Conservation (phyloP, 805 yeast species). For the Priceomyces melissophilus region DNA sequence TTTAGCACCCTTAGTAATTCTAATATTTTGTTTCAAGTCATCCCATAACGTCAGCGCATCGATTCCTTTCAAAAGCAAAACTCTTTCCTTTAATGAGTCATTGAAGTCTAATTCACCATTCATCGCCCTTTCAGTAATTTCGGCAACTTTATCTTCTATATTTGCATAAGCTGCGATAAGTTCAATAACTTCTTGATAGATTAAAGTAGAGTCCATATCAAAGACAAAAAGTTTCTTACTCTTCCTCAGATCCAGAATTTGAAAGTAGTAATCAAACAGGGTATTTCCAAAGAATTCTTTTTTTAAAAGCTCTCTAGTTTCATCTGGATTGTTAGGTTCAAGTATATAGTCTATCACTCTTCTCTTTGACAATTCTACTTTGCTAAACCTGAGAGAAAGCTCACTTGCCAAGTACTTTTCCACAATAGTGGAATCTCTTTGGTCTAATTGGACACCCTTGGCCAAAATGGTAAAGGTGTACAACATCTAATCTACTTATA, state of each 20-base stretch:
- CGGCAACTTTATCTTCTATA: constrained; percentile 83
- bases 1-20: constrained; percentile 80
- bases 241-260: constrained; percentile 19
- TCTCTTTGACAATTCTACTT: constrained; percentile 12
- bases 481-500: too few species aligned
- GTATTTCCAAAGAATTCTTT: not conserved
- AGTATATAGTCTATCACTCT: constrained; percentile 21
- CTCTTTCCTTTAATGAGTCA: constrained; percentile 74
- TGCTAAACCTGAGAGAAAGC: constrained; percentile 2
- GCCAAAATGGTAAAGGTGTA: too few species aligned
- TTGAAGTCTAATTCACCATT: constrained; percentile 92
- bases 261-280: constrained; percentile 32
- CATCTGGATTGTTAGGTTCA: constrained; percentile 9
- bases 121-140: constrained; percentile 92
- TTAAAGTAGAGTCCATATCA: constrained; percentile 97
- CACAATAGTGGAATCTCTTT: not conserved
- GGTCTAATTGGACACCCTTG: not conserved
- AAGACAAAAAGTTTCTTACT: constrained; percentile 68
- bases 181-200: constrained; percentile 95
- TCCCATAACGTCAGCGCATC: constrained; percentile 72
- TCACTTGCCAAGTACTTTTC: constrained; percentile 4
- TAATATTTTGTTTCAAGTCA: constrained; percentile 64
- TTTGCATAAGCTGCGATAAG: constrained; percentile 91
- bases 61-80: constrained; percentile 76
- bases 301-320: constrained; percentile 6